Base-by-base conservation (phyloP, 345 rosid species). In the Corchorus capsularis region DNA sequence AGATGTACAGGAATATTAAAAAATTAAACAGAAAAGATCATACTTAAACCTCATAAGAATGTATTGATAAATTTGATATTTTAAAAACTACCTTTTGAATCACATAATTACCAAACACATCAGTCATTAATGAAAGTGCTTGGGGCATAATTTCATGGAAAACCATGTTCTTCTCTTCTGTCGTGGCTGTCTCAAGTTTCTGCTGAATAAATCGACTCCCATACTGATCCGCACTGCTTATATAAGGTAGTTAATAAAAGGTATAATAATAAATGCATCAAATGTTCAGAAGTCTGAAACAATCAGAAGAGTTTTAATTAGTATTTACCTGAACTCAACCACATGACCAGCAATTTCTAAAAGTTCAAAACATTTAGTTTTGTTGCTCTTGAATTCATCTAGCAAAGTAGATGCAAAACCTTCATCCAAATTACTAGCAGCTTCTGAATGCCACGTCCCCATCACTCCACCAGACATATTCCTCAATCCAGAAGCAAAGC, bases 141-240 rank as follows among this genome's bases (percentile, higher is more conserved):
- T 86, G 89, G 10, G 97, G 95, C 94, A 94, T 91, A 60, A 94
- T 93, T 85, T 94, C 98, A 78, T 81, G 82, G 77, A 91, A 94
- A 50, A 94, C 93, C 95, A 94, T 94, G 84, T 83, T 82, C 79
- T 89, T 94, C 86, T 94, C 98, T 54, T 88, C 97, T n/a, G 77
- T 56, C 46, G 93, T 87, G 37, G 98, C 97, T 76, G 93, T 90
- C 88, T 94, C 98, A 12, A 94, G 98, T 83, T 91, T 93, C 82
- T 94, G 98, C 76, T 94, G 98, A 81, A 94, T 94, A 82, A 92
- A 94, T 35, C 98, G 92, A 79, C 98, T 94, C 27, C 98, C 98
- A 63, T 94, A 94, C 82, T 93, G 97, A 85, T 93, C 97, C 20
- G 94, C 87, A 84, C 97, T 93, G 96, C 57, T 56, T 60, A 77